Evolutionary conservation across 1,139 yeast genomes (phyloP).

Genomic region (Pichia sp.): DNA sequence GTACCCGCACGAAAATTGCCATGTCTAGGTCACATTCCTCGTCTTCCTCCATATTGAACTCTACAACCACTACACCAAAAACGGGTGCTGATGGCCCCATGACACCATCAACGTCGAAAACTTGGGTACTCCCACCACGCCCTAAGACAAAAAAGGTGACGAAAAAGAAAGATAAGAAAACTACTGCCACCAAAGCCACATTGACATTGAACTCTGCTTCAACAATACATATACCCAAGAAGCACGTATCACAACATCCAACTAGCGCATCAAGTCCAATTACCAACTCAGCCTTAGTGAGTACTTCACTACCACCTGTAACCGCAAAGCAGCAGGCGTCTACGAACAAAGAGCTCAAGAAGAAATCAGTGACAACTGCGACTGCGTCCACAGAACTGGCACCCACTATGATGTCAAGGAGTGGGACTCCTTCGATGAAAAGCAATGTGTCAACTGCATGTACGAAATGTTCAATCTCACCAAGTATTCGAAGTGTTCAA

Average conservation of each 20-base stretch:
- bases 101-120: conserved; percentile 36
- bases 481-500: conserved; percentile 13
- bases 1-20: conserved; percentile 4
- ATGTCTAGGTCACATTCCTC: conserved; percentile 4
- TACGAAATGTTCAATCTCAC: conserved; percentile 4
- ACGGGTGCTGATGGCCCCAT: conserved; percentile 8
- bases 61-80: background rate
- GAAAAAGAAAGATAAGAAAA: conserved; percentile 24
- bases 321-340: too few species aligned
- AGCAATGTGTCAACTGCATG: conserved; percentile 3
- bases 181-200: background rate
- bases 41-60: too few species aligned
- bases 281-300: too few species aligned
- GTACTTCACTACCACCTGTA: too few species aligned
- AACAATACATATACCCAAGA: too few species aligned
- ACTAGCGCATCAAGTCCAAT: too few species aligned
- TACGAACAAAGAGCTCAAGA: too few species aligned
- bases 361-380: too few species aligned
- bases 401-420: too few species aligned
- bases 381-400: too few species aligned
- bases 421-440: background rate
- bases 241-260: too few species aligned
- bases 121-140: conserved; percentile 61
- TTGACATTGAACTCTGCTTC: too few species aligned
- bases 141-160: conserved; percentile 49